These are phyloP conservation scores for maize (Zea mays) DNA, from an alignment of 176 grass and related monocot genomes.

Conservation along the genomic window Zm-B73-REFERENCE-NAM-5.0 NC_050099.1:160916501-160917000, in stretches of 20 bases:
- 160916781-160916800: neutral
- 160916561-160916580: too few species aligned
- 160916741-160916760: constrained; percentile 60
- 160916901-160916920: neutral
- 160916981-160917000: constrained; percentile 95
- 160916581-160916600: neutral
- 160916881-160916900: neutral
- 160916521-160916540: constrained; percentile 9
- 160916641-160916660: constrained; percentile 1
- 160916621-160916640: neutral
- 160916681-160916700: constrained; percentile 20
- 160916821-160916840: neutral
- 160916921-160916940: constrained; percentile 62
- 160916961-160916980: constrained; percentile 81
- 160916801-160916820: neutral
- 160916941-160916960: constrained; percentile 56
- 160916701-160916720: neutral
- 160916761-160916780: constrained; percentile 6
- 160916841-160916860: constrained; percentile 30
- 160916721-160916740: constrained; percentile 21
- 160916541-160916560: neutral
- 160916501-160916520: constrained; percentile 53
- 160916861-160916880: constrained; percentile 5
- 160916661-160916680: constrained; percentile 35
- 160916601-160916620: neutral